Evolutionary conservation across 1,284 basidiomycete genomes (phyloP), one percentile per base, ranked within the genome.

Genomic region (Pterulicium gracile): DNA sequence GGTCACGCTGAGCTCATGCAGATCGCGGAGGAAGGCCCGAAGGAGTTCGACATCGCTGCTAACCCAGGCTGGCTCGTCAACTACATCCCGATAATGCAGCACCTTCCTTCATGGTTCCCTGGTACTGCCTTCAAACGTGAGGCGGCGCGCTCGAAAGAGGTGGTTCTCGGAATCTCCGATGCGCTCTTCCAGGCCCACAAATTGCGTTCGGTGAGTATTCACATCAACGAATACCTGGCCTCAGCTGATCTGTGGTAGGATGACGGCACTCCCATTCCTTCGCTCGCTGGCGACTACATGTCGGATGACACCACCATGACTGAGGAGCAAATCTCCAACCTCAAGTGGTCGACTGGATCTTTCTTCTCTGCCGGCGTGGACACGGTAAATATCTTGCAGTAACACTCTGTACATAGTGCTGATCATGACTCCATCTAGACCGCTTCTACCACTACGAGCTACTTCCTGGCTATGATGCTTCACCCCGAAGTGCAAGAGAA

Each of bases 1-100:
- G 35, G 45, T 21, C 48, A 58, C 39, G 59, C 58, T 47, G 50
- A 51, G 24, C 56, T 54, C 23, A 50, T 61, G 21, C 43, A 43
- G 2, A 49, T 54, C 32, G 58, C 55, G 2, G 51, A 56, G 45
- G 48, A 52, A 39, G 54, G 54, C 2, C 46, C 54, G 4, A 45
- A 52, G 3, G 48, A 45, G 2, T 42, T 58, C 20, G 49, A 51
- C n/a, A 34, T 39, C 19, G 50, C 52, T 10, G 50, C 24, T 2
- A 35, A 43, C 13, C 22, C 46, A n/a, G 49, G 36, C 36, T 39
- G 36, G 36, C 19, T 39, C n/a, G 36, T 39, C 15, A 39, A 39
- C 36, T 7, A 7, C 19, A 39, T 39, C 15, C 36, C 36, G n/a
- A 17, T 17, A 15, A 7, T 39, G 5, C 7, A 17, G 20, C 46